Base-by-base conservation (phyloP, 164 flowering plant genomes). In the Nymphaea colorata region DNA sequence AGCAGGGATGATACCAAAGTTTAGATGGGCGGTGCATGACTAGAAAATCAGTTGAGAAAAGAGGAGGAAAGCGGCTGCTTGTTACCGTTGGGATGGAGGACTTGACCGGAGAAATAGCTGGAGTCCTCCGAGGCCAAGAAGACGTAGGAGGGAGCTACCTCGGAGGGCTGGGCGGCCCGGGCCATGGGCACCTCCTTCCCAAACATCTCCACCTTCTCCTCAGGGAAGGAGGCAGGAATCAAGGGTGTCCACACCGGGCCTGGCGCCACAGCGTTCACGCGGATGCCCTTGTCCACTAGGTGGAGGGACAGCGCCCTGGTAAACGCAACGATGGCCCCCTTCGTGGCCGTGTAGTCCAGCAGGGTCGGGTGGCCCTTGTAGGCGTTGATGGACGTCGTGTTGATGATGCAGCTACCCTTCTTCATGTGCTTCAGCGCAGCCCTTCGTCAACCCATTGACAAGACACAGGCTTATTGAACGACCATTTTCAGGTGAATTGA, bases 231-330 rank as follows among this genome's bases (percentile, higher is more conserved):
- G 64, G 64, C 64, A 17, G 41, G 64, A 1, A 87, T 83, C 64
- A 88, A 68, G 0, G 96, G 94, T 0, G 94, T 88, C 91, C 92
- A 89, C 0, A 91, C 76, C 0, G 92, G 98, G 0, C 94, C 92
- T 0, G 94, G 93, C 0, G 94, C 91, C 0, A 89, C 96, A 0
- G 85, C 93, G 51, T 88, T 89, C 1, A 86, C 98, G 0, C 96
- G 83, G 11, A 92, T 92, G 0, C 88, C 91, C 78, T 59, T 84
- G 25, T 64, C 45, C 3, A 71, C 91, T 2, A 87, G 79, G 67
- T 86, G 87, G 2, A 85, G 80, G 0, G 92, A 83, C 2, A 89
- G 79, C 2, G 79, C 85, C 72, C 96, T 81, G 0, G 88, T 88
- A 75, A 84, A 92, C 0, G 87, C 78, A 44, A 89, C 86, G 41